phyloP scores from a whole-genome alignment of 1,139 yeast species.

The Taiozyma sp. region DNA sequence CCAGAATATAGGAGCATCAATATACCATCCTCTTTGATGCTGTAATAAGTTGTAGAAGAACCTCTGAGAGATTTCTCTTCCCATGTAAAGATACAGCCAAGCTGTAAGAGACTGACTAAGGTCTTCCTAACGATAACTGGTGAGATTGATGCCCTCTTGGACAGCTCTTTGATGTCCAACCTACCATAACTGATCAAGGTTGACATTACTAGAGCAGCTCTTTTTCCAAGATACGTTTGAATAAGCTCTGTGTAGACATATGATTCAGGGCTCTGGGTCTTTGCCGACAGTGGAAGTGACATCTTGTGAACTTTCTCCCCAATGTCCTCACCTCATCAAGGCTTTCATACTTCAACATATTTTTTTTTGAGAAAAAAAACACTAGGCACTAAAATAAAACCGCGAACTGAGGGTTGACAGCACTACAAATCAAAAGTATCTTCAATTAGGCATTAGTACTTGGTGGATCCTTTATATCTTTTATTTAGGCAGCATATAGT shows the following conservation, averaged over 20 bases:
- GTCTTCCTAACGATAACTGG: conserved; percentile 45
- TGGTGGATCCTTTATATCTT: background rate
- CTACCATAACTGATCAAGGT: conserved; percentile 56
- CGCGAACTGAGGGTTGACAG: background rate
- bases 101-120: conserved; percentile 59
- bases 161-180: conserved; percentile 43
- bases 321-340: background rate
- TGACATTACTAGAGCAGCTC: conserved; percentile 51
- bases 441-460: background rate
- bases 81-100: conserved; percentile 54
- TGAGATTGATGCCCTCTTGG: conserved; percentile 36
- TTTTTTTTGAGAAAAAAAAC: background rate
- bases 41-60: conserved; percentile 44
- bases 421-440: background rate
- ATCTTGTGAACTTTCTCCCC: background rate
- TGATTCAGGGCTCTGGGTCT: conserved; percentile 57
- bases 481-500: background rate
- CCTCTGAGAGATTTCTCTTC: conserved; percentile 35
- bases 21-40: conserved; percentile 59
- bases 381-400: background rate
- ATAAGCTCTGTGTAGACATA: conserved; percentile 50
- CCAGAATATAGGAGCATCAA: conserved; percentile 69
- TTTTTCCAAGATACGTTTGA: conserved; percentile 55
- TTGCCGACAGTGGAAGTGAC: conserved; percentile 23
- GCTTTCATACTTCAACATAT: background rate